Base-by-base conservation (phyloP, 208 protist genomes). In the Acanthamoeba castellanii region DNA sequence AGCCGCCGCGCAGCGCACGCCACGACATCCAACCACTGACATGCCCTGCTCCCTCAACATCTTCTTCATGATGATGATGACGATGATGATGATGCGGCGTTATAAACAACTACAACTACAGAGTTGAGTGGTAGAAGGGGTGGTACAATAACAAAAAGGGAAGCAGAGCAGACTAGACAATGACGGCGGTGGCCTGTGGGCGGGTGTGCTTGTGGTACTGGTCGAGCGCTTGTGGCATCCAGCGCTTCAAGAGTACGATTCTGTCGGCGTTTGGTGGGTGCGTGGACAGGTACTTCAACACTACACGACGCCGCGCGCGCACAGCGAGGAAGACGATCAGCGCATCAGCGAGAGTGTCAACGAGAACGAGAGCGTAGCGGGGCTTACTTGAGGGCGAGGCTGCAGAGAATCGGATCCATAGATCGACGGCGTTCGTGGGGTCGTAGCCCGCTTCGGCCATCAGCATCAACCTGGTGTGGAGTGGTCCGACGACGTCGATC, bases 261-360 rank as follows among this genome's bases (percentile, higher is more conserved):
- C 90, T 45, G 42, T 45, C 70, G 27, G 27, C 55, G 90, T 32
- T 37, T 32, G 66, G 47, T 57, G 90, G 90, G 50, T 94, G 90
- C 8, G 90, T 94, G 11, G 90, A 94, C n/a, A 94, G 66, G n/a
- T 84, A 94, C 50, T 94, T 76, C 8, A 82, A 16, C 20, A 27
- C 50, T 85, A 42, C 78, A 42, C 37, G 37, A 3, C 45, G 4
- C 45, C 45, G 7, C 45, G 4, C 45, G 57, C 57, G 57, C 57
- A 4, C 57, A 11, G 14, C 22, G 11, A 22, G 11, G 55, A 61
- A 22, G 55, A 61, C 16, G 3, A 27, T 16, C 57, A 70, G n/a
- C 61, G 61, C 2, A 27, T 16, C 57, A 70, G n/a, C 61, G 61
- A 47, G 7, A 47, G 61, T 30, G 61, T 30, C 8, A 3, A n/a